Conservation (phyloP, 108 stramenopile species). For the Stephanodiscus triporus region DNA sequence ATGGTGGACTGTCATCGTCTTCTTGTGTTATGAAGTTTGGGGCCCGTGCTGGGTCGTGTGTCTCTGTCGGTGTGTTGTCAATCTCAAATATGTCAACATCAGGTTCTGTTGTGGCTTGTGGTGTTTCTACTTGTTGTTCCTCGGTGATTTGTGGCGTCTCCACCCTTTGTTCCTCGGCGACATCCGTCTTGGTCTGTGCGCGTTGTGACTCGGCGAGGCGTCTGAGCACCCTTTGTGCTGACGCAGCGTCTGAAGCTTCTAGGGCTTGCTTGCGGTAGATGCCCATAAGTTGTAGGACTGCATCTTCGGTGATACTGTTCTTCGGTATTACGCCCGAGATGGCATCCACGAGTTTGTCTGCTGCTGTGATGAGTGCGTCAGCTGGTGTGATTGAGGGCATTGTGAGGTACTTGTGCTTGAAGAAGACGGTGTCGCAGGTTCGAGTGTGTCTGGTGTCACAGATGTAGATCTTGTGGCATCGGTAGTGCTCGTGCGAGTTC, state of each 20-base stretch:
- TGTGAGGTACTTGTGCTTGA: not conserved
- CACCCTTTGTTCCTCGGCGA: too few relatives aligned
- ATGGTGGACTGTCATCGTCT: too few relatives aligned
- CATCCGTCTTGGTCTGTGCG: not conserved
- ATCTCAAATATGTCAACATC: too few relatives aligned
- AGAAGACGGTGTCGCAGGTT: not conserved
- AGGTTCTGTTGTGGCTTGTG: too few relatives aligned
- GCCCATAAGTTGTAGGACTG: not conserved
- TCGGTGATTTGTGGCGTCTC: too few relatives aligned
- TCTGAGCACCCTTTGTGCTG: constrained; percentile 10
- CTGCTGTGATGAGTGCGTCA: constrained; percentile 22
- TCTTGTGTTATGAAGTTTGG: too few relatives aligned
- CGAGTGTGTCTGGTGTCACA: not conserved
- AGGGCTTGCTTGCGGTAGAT: not conserved
- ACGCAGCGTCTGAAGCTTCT: not conserved
- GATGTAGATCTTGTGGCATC: not conserved
- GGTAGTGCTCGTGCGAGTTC: constrained; percentile 6
- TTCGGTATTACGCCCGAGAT: not conserved
- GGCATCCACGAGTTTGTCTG: not conserved
- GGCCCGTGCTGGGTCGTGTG: too few relatives aligned
- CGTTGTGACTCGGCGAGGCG: not conserved
- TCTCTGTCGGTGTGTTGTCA: too few relatives aligned
- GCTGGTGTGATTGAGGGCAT: constrained; percentile 1
- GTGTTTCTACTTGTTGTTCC: too few relatives aligned
- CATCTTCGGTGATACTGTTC: constrained; percentile 2